Conservation (phyloP, 2,329 filamentous ascomycete genomes). For the Aspergillus tubingensis region DNA sequence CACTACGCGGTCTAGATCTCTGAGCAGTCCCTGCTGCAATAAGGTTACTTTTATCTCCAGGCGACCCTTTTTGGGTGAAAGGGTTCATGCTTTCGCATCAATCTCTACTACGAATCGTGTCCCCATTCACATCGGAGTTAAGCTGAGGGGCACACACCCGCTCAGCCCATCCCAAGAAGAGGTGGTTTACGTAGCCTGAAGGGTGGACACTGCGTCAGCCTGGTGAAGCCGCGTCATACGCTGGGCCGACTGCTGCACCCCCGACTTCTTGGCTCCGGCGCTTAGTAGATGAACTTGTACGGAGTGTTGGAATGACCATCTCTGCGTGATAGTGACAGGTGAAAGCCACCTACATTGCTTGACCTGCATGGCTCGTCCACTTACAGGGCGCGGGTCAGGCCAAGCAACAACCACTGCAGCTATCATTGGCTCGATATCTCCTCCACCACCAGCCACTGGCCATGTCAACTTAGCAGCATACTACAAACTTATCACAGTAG, state of each 20-base stretch:
- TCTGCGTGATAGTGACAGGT: neutral
- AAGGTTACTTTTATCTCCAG: neutral
- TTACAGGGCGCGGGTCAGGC: neutral
- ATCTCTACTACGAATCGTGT: too few species aligned
- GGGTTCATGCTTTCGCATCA: too few species aligned
- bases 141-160: neutral
- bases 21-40: neutral
- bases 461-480: too few species aligned
- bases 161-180: neutral
- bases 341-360: neutral
- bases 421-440: neutral
- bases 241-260: neutral
- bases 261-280: slow-evolving; percentile 10
- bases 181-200: neutral
- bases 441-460: too few species aligned
- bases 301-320: neutral
- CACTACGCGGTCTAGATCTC: slow-evolving; percentile 2
- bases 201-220: slow-evolving; percentile 5
- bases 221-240: slow-evolving; percentile 7
- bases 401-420: neutral
- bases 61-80: neutral
- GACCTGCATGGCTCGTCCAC: neutral
- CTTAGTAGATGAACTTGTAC: neutral
- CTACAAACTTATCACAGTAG: too few species aligned
- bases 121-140: too few species aligned